A percentile compares a stretch with the other conserved stretches of the same genome.
Evolutionary conservation across 768 basidiomycete species (phyloP).

Genomic region (Stropharia rugosoannulata): DNA sequence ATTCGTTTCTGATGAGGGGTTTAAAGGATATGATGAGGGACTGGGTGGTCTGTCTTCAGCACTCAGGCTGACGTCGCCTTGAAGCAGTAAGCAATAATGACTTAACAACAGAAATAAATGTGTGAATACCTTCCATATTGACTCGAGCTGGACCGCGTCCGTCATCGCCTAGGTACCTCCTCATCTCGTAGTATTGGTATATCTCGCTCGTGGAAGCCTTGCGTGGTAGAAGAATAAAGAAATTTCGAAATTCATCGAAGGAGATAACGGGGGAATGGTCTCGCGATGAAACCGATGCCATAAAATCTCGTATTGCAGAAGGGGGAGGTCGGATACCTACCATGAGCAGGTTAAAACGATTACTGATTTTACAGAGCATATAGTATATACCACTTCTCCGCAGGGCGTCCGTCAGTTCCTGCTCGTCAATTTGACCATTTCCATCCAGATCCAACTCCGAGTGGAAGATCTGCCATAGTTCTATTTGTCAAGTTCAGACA

Average conservation of each 20-base stretch:
- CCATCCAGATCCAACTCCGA: slow-evolving; percentile 88
- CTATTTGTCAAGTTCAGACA: slow-evolving; percentile 33
- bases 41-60: slow-evolving; percentile 68
- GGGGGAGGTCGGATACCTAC: slow-evolving; percentile 73
- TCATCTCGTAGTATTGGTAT: slow-evolving; percentile 76
- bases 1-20: slow-evolving; percentile 9
- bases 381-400: slow-evolving; percentile 61
- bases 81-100: neutral
- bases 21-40: slow-evolving; percentile 19
- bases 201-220: slow-evolving; percentile 82
- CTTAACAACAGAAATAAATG: neutral
- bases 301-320: slow-evolving; percentile 76
- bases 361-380: neutral
- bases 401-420: slow-evolving; percentile 43
- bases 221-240: slow-evolving; percentile 82
- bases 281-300: slow-evolving; percentile 72
- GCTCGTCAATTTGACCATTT: slow-evolving; percentile 76
- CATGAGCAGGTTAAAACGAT: neutral
- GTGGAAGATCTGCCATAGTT: slow-evolving; percentile 91
- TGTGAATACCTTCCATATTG: slow-evolving; percentile 81
- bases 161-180: slow-evolving; percentile 68
- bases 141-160: slow-evolving; percentile 77
- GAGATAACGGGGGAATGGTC: slow-evolving; percentile 66
- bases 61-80: slow-evolving; percentile 78
- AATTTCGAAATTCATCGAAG: slow-evolving; percentile 88